Base-by-base conservation (phyloP, 176 grass and related monocot species). In the Oryza officinalis region DNA sequence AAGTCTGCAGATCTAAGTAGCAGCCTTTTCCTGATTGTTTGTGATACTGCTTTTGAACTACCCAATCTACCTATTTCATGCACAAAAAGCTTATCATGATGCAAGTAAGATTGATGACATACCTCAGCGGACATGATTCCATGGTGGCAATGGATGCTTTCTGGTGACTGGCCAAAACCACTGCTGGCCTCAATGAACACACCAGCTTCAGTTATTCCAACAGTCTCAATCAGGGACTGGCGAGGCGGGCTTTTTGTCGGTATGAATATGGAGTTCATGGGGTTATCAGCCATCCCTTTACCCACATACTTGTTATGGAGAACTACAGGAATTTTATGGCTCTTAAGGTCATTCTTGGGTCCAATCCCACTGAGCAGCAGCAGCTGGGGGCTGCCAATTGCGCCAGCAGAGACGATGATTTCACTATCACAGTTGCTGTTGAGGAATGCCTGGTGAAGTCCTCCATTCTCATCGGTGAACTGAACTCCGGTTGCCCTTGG, bases 41-140 rank as follows among this genome's bases (percentile, higher is more conserved):
- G 46, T 63, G 33, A 10, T 10, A 50, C 63, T 49, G 25, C 49
- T 54, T 46, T 15, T 11, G 71, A 40, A 33, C 54, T 72, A 71
- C 32, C 43, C 35, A 70, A 54, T 74, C 37, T 31, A 69, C 31
- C 11, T 66, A 32, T 71, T 74, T 18, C 35, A 15, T 86, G 43
- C 69, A 83, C 6, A 63, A 38, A 78, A 79, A 67, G 4, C 33
- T 69, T 74, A 27, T 61, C n/a, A 61, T 61, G 57, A 61, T 61
- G 35, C 38, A 83, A 63, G 63, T 27, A 35, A 35, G 33, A 43
- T 76, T 31, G 80, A 75, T 65, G 63, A 27, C 87, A 83, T 7
- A 97, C 94, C 91, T 97, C 94, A 11, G 91, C 91, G 0, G 94
- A 97, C 89, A 97, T 93, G 87, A 97, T 97, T 83, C 94, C 94